A percentile compares a stretch with the other conserved stretches of the same genome.
These are phyloP conservation scores for Tillandsia fasciculata DNA, from an alignment of 176 grass and related monocot species.

Conservation along the genomic window DNA sequence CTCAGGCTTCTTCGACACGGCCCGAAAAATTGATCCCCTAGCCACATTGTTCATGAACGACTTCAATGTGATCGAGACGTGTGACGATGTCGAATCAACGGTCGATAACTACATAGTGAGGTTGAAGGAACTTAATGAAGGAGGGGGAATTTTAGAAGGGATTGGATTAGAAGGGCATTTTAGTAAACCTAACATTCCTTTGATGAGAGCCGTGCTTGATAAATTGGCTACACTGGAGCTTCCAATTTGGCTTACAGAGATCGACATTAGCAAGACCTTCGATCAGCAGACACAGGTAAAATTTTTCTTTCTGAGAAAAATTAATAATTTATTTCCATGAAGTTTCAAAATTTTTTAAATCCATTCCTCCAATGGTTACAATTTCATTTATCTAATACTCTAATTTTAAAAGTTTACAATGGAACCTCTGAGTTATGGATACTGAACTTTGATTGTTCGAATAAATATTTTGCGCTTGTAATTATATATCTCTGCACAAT, in stretches of 20 bases:
- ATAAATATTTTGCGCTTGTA: not conserved
- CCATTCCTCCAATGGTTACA: too few species aligned
- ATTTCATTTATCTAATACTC: too few species aligned
- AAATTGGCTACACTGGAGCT: slow-evolving; percentile 69
- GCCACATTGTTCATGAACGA: slow-evolving; percentile 94
- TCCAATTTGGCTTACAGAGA: slow-evolving; percentile 84
- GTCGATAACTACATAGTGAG: slow-evolving; percentile 54
- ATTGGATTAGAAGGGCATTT: slow-evolving; percentile 83
- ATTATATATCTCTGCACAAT: too few species aligned
- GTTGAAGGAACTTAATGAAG: slow-evolving; percentile 51
- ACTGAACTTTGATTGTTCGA: not conserved
- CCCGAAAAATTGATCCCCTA: slow-evolving; percentile 52
- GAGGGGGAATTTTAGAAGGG: slow-evolving; percentile 59
- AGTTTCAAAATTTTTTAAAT: too few species aligned
- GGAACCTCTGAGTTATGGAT: too few species aligned
- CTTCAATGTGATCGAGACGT: slow-evolving; percentile 79
- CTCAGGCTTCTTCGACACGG: slow-evolving; percentile 59
- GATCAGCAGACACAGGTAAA: slow-evolving; percentile 39
- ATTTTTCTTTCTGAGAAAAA: too few species aligned
- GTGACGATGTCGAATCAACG: slow-evolving; percentile 65
- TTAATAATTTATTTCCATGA: too few species aligned
- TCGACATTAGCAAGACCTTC: slow-evolving; percentile 57
- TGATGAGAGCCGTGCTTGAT: slow-evolving; percentile 72
- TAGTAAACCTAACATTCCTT: slow-evolving; percentile 54
- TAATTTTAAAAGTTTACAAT: too few species aligned